These are phyloP conservation scores for Hortiboletus flavorubellus DNA, from an alignment of 768 basidiomycete species.

Conservation along the genomic window DNA sequence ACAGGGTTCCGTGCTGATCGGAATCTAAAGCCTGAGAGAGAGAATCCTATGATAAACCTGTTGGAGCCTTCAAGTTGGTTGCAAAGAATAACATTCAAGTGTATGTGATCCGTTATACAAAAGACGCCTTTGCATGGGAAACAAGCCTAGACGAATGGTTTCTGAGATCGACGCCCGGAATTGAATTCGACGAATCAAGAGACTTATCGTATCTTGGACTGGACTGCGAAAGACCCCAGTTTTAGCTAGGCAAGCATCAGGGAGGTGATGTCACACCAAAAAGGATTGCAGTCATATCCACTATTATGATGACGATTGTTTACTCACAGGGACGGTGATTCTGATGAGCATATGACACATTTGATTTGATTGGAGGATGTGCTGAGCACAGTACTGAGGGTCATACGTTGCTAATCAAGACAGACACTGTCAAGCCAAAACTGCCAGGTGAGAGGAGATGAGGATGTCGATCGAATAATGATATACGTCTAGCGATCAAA, in stretches of 20 bases:
- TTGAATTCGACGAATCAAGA: conserved; percentile 5
- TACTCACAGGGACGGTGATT: conserved; percentile 8
- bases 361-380: conserved; percentile 3
- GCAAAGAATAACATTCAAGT: conserved; percentile 7
- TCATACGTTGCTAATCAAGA: conserved; percentile 27
- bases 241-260: conserved; percentile 13
- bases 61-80: conserved; percentile 6
- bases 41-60: background rate
- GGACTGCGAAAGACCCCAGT: conserved; percentile 20
- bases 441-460: conserved; percentile 5
- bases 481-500: conserved; percentile 22
- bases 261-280: conserved; percentile 19
- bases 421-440: conserved; percentile 17
- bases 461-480: conserved; percentile 24
- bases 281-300: conserved; percentile 15
- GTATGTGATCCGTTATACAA: conserved; percentile 30
- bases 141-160: background rate
- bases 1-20: conserved; percentile 4
- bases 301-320: conserved; percentile 4
- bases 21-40: conserved; percentile 28
- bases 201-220: conserved; percentile 12
- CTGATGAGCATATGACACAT: conserved; percentile 4
- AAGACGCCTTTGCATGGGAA: conserved; percentile 27
- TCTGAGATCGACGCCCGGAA: conserved; percentile 7
- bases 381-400: conserved; percentile 5